phyloP scores from a whole-genome alignment of 2,329 filamentous ascomycete species.

The Aulographum hederae region DNA sequence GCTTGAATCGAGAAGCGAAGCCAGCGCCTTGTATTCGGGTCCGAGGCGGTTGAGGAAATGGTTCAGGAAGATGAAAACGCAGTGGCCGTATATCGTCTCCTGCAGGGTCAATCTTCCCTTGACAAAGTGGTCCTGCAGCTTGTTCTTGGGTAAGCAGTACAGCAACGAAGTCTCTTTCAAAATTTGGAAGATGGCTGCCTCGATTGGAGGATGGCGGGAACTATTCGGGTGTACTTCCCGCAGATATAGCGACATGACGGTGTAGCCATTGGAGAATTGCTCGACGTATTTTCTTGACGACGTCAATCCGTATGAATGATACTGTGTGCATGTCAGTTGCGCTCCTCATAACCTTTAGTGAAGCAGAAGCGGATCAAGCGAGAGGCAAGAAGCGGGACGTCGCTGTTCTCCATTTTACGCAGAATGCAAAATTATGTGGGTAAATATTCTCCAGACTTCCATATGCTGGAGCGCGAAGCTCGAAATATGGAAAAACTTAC shows the following conservation, averaged over 20 bases:
- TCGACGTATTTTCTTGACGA: constrained; percentile 89
- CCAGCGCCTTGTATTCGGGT: constrained; percentile 77
- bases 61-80: constrained; percentile 91
- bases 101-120: constrained; percentile 76
- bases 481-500: too few relatives aligned
- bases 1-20: constrained; percentile 58
- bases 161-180: constrained; percentile 95
- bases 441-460: too few relatives aligned
- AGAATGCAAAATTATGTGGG: too few relatives aligned
- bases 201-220: constrained; percentile 55
- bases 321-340: too few relatives aligned
- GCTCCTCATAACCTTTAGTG: not conserved
- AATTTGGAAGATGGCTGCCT: constrained; percentile 94
- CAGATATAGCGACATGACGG: constrained; percentile 89
- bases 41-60: constrained; percentile 94
- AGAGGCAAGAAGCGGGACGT: too few relatives aligned
- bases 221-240: constrained; percentile 39
- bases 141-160: constrained; percentile 96
- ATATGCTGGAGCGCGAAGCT: too few relatives aligned
- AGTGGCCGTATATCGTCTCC: constrained; percentile 94
- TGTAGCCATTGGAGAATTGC: constrained; percentile 97
- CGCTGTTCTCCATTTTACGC: too few relatives aligned
- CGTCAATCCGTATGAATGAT: constrained; percentile 96
- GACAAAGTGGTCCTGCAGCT: constrained; percentile 79
- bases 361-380: too few relatives aligned